Evolutionary conservation across 495 filamentous ascomycete species (phyloP).

Genomic region (Aspergillus carlsbadensis): DNA sequence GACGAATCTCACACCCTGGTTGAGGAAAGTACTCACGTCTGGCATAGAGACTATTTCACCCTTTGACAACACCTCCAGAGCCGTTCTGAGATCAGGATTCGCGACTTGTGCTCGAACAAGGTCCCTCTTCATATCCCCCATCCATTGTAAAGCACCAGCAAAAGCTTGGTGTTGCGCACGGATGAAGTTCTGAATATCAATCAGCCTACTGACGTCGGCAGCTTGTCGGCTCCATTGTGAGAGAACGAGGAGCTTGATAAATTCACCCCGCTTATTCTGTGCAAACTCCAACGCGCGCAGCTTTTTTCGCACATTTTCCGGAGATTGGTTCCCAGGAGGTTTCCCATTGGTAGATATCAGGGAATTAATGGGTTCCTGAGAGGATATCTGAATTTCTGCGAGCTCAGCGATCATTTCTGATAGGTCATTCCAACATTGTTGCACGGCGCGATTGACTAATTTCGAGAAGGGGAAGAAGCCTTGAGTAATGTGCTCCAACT

Average conservation of each 20-base stretch:
- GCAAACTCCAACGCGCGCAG: conserved; percentile 70
- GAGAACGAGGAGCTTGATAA: conserved; percentile 88
- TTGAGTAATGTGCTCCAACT: conserved; percentile 75
- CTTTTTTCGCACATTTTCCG: conserved; percentile 77
- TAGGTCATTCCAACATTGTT: conserved; percentile 78
- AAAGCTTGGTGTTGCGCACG: conserved; percentile 58
- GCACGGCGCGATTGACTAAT: conserved; percentile 72
- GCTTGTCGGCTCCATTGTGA: conserved; percentile 82
- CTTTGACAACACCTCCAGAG: conserved; percentile 75
- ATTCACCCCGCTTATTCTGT: conserved; percentile 62
- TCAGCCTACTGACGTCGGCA: conserved; percentile 72
- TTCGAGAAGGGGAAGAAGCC: conserved; percentile 68
- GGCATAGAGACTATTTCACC: conserved; percentile 74
- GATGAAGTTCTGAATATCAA: conserved; percentile 78
- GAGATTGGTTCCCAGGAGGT: conserved; percentile 53
- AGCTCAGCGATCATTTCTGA: conserved; percentile 67
- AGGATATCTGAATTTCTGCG: conserved; percentile 59
- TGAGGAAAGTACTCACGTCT: conserved; percentile 53
- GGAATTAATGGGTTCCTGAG: conserved; percentile 29
- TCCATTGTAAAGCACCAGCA: conserved; percentile 51
- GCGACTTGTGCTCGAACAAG: conserved; percentile 65
- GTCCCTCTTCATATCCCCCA: conserved; percentile 68
- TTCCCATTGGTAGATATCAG: conserved; percentile 50
- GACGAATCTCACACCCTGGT: conserved; percentile 10
- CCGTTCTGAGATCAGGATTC: conserved; percentile 88